These are phyloP conservation scores for Rheum nobile DNA, from an alignment of 148 eudicot species.

Conservation along the genomic window DNA sequence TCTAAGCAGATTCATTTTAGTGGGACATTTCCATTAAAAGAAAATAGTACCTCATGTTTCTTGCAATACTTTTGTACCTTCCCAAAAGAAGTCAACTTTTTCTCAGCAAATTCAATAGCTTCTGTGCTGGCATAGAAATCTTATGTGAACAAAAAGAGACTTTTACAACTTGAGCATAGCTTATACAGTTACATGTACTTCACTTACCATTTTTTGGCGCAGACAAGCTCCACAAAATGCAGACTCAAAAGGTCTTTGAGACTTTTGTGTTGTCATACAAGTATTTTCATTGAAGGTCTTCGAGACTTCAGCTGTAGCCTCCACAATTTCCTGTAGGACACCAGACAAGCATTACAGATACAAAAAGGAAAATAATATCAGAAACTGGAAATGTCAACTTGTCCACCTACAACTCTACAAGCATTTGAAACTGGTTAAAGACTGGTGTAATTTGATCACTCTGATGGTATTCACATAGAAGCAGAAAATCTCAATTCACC, in stretches of 20 bases:
- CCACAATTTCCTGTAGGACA: no score
- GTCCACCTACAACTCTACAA: no score
- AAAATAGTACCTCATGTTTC: slow-evolving; percentile 55
- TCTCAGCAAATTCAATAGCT: slow-evolving; percentile 80
- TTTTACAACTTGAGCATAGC: background rate
- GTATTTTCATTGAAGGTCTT: no score
- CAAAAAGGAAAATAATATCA: no score
- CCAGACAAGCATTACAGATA: no score
- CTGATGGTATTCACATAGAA: no score
- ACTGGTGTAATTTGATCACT: no score
- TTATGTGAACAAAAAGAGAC: slow-evolving; percentile 12
- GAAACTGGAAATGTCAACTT: no score
- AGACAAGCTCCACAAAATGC: slow-evolving; percentile 76
- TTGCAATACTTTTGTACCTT: slow-evolving; percentile 50
- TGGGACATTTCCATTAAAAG: background rate
- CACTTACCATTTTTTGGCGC: slow-evolving; percentile 60
- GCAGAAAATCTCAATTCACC: no score
- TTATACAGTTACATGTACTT: background rate
- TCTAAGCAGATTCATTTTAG: background rate
- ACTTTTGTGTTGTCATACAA: no score
- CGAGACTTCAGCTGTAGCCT: no score
- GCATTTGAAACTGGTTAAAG: no score
- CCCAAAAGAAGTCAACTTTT: slow-evolving; percentile 59
- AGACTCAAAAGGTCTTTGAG: slow-evolving; percentile 80
- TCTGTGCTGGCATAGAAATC: slow-evolving; percentile 55